These are phyloP conservation scores for Hyaloscypha hepaticicola DNA, from an alignment of 495 filamentous ascomycete species.

Conservation along the genomic window DNA sequence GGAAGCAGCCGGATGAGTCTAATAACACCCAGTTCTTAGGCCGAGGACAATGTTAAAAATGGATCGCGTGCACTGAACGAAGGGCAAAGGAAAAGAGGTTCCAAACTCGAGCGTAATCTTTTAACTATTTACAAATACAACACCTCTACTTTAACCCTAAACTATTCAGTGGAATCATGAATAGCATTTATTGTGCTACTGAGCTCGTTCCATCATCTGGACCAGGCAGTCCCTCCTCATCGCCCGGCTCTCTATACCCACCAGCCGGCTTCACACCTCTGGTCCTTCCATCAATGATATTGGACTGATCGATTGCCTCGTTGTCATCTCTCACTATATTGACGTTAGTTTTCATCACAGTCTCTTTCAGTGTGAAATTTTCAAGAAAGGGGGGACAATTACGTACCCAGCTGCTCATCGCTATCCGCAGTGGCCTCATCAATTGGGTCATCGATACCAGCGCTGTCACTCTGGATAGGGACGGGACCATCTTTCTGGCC, in stretches of 20 bases:
- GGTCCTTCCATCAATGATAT: slow-evolving; percentile 37
- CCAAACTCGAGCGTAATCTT: no score
- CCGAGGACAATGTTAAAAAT: no score
- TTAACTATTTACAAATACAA: no score
- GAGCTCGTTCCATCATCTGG: slow-evolving; percentile 23
- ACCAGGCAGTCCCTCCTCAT: slow-evolving; percentile 33
- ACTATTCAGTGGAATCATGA: no score
- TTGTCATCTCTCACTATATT: slow-evolving; percentile 34
- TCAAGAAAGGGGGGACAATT: neutral
- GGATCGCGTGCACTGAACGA: no score
- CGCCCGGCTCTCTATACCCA: slow-evolving; percentile 36
- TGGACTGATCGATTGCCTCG: slow-evolving; percentile 39
- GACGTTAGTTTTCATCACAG: neutral
- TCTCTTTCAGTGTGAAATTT: neutral
- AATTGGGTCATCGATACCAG: slow-evolving; percentile 48
- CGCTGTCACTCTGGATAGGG: slow-evolving; percentile 52
- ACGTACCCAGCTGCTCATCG: slow-evolving; percentile 49
- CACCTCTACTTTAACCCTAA: no score
- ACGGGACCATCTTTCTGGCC: slow-evolving; percentile 43
- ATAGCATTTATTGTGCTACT: no score
- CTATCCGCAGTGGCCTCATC: slow-evolving; percentile 44
- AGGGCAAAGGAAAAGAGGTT: no score
- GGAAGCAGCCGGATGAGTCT: no score
- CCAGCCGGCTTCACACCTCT: slow-evolving; percentile 33
- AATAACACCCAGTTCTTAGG: no score